A percentile compares a stretch with the other conserved stretches of the same genome.
Evolutionary conservation across 306 rosid species (phyloP).

Genomic region (Betula pendula): DNA sequence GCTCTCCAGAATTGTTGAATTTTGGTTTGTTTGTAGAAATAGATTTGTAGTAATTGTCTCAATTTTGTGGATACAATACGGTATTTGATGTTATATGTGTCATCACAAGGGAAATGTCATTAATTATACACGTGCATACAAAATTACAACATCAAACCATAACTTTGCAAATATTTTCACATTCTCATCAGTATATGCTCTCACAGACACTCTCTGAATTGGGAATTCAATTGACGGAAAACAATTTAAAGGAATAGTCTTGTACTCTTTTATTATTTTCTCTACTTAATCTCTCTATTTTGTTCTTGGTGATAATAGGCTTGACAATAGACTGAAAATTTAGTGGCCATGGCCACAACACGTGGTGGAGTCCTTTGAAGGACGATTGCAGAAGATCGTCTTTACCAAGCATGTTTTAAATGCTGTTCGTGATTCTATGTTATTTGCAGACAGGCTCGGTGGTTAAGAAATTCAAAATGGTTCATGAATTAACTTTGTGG

Average conservation of each 20-base stretch:
- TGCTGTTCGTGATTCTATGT: background rate
- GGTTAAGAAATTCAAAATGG: background rate
- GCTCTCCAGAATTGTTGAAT: background rate
- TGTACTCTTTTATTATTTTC: background rate
- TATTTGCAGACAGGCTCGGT: background rate
- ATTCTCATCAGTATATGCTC: background rate
- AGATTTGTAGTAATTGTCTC: background rate
- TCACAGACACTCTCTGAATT: too few species aligned
- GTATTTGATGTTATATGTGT: background rate
- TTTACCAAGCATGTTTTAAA: background rate
- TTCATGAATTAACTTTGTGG: background rate
- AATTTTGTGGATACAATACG: background rate
- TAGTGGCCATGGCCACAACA: background rate
- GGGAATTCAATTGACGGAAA: background rate
- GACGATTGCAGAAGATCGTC: background rate
- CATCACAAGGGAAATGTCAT: background rate
- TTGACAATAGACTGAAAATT: background rate
- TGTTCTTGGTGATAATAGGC: slow-evolving; percentile 4
- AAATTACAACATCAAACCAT: background rate
- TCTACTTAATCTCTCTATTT: background rate
- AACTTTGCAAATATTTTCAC: background rate
- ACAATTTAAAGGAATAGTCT: background rate
- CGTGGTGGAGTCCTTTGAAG: background rate
- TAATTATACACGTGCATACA: background rate
- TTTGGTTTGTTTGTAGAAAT: background rate